Base-by-base conservation (phyloP, 2,329 filamentous ascomycete genomes). In the Fusarium chaquense region DNA sequence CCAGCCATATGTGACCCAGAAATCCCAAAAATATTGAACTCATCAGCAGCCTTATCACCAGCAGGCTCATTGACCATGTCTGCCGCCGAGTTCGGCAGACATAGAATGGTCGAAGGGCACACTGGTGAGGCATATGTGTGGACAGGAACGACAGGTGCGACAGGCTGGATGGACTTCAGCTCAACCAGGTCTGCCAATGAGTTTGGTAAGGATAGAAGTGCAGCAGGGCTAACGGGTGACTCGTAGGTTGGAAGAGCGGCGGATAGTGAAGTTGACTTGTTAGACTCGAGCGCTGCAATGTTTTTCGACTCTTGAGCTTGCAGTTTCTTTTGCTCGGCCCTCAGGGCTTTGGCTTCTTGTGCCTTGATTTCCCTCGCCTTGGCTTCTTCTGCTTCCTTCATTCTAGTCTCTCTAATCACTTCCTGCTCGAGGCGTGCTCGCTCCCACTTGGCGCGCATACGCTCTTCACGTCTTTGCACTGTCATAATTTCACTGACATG, bases 401-500 rank as follows among this genome's bases (percentile, higher is more conserved):
- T 75, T 44, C 82, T 83, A 62, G 90, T 92, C 75, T 90, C 86
- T 69, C 94, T 90, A 69, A 98, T 93, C 13, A 89, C 91, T 76
- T 97, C 91, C 73, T 93, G 89, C 78, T 98, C 94, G 55, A 91
- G 88, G 69, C 92, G 90, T n/a, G 96, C 96, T 73, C 96, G 87
- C 78, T 98, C 94, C 82, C 96, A 90, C 81, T 99, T 99, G 80
- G 93, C 90, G 74, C 93, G 87, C 65, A 90, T 90, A 46, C 96
- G 89, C 78, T 97, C 93, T 69, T 92, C 89, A 75, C 96, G 87
- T 64, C 96, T 85, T 73, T 89, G 86, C 38, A 87, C 86, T 4
- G 95, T 99, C 55, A 89, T 83, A 65, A 97, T 90, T 81, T 98
- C 95, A 72, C 91, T 94, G 44, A 96, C 96, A 69, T 89, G 85